Percentiles rank a stretch among this genome's conserved stretches.
Evolutionary conservation across 495 filamentous ascomycete genomes (phyloP).

Genomic region (Astrothelium subdiscretum): DNA sequence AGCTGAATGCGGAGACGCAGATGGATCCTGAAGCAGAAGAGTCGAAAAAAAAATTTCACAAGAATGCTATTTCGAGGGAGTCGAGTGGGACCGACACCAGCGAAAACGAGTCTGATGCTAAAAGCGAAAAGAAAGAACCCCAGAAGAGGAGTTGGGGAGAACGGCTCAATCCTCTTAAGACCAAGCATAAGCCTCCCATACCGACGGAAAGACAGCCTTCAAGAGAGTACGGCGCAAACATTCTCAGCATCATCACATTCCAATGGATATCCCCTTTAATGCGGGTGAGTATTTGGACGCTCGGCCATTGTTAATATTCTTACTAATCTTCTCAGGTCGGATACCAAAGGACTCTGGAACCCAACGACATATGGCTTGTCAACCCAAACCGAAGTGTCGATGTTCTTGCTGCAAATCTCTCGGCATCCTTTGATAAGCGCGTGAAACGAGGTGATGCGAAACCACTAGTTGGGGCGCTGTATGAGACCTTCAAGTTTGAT

Average conservation of each 20-base stretch:
- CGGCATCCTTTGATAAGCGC: constrained; percentile 54
- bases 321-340: constrained; percentile 40
- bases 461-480: constrained; percentile 67
- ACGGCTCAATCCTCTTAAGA: constrained; percentile 50
- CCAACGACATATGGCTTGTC: constrained; percentile 76
- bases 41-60: constrained; percentile 3
- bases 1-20: constrained; percentile 16
- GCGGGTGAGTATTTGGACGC: constrained; percentile 34
- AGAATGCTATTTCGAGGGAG: constrained; percentile 1
- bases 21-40: constrained; percentile 9
- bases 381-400: constrained; percentile 70
- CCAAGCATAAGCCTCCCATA: constrained; percentile 46
- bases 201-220: constrained; percentile 43
- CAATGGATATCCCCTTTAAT: constrained; percentile 61
- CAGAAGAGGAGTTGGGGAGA: constrained; percentile 47
- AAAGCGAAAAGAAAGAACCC: constrained; percentile 16
- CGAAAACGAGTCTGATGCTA: constrained; percentile 12
- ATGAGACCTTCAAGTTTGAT: constrained; percentile 77
- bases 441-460: constrained; percentile 55
- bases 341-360: constrained; percentile 72
- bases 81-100: constrained; percentile 11
- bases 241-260: constrained; percentile 51
- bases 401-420: constrained; percentile 49
- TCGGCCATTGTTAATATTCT: background rate
- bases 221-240: constrained; percentile 46